A percentile compares a stretch with the other conserved stretches of the same genome.
Conservation (phyloP, 1,284 basidiomycete species). For the Apiotrichum sp. region DNA sequence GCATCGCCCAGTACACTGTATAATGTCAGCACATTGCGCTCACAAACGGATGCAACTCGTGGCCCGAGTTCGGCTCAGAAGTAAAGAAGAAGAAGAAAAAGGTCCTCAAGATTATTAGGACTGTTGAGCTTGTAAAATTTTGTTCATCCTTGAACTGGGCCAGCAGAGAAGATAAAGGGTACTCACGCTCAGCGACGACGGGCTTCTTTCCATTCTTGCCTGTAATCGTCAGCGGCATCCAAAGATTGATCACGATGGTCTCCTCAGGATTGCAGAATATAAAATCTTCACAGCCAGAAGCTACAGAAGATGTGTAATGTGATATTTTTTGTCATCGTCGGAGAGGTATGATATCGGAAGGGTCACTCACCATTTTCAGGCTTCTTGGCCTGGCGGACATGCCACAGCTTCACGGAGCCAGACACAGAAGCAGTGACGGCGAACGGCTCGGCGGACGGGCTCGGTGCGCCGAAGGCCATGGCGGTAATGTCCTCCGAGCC, state of each 20-base stretch:
- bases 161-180: not conserved
- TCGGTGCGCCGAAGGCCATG: conserved; percentile 56
- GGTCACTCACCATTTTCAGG: conserved; percentile 40
- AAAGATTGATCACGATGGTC: not conserved
- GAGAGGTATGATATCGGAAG: conserved; percentile 3
- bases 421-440: conserved; percentile 45
- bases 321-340: conserved; percentile 42
- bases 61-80: conserved; percentile 32
- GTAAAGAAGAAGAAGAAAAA: conserved; percentile 45
- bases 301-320: conserved; percentile 42
- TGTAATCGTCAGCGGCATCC: conserved; percentile 11
- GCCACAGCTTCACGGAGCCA: conserved; percentile 50
- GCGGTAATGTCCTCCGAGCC: conserved; percentile 60
- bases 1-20: conserved; percentile 69
- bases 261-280: conserved; percentile 48
- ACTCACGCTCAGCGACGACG: conserved; percentile 38
- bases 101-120: conserved; percentile 43
- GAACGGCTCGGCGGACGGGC: conserved; percentile 27
- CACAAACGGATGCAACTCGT: not conserved
- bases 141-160: conserved; percentile 33
- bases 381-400: conserved; percentile 38
- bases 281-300: conserved; percentile 35
- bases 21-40: conserved; percentile 17
- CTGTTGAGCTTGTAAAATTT: conserved; percentile 48
- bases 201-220: conserved; percentile 36